Evolutionary conservation across 805 yeast genomes (phyloP).

Genomic region (Candida rishiriensis): DNA sequence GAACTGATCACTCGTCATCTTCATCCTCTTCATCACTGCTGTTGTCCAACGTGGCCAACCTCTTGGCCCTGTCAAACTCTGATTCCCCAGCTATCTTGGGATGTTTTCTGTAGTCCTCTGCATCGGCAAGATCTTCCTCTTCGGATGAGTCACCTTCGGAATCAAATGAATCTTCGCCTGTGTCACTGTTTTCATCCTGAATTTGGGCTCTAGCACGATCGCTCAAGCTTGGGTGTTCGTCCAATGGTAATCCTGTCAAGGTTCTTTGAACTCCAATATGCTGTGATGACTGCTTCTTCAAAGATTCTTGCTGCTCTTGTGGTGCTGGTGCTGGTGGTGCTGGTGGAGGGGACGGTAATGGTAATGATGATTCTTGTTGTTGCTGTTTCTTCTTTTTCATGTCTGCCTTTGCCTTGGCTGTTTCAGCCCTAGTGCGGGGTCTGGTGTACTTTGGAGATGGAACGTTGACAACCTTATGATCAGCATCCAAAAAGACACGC

Average conservation of each 20-base stretch:
- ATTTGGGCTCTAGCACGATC: constrained; percentile 1
- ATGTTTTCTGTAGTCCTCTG: constrained; percentile 12
- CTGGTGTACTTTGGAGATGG: constrained; percentile 6
- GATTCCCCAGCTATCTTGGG: constrained; percentile 13
- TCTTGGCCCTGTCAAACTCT: constrained; percentile 25
- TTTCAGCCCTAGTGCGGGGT: not conserved
- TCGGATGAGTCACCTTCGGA: constrained; percentile 17
- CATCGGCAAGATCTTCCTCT: constrained; percentile 19
- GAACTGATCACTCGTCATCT: constrained; percentile 1
- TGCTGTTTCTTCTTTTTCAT: not conserved
- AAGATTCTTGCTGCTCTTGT: not conserved
- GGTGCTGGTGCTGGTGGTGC: too few relatives aligned
- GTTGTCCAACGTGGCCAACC: constrained; percentile 26
- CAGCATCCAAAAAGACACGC: constrained; percentile 21
- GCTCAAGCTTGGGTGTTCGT: constrained; percentile 1
- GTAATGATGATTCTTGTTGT: too few relatives aligned
- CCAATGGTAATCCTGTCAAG: not conserved
- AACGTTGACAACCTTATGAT: constrained; percentile 18
- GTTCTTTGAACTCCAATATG: not conserved
- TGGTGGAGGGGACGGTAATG: too few relatives aligned
- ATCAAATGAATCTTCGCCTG: not conserved
- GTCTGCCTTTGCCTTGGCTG: not conserved
- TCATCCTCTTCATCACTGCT: constrained; percentile 33
- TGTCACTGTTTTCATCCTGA: too few relatives aligned
- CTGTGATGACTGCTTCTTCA: not conserved